Base-by-base conservation (phyloP, 768 basidiomycete species). In the Leccinum sublutescens region DNA sequence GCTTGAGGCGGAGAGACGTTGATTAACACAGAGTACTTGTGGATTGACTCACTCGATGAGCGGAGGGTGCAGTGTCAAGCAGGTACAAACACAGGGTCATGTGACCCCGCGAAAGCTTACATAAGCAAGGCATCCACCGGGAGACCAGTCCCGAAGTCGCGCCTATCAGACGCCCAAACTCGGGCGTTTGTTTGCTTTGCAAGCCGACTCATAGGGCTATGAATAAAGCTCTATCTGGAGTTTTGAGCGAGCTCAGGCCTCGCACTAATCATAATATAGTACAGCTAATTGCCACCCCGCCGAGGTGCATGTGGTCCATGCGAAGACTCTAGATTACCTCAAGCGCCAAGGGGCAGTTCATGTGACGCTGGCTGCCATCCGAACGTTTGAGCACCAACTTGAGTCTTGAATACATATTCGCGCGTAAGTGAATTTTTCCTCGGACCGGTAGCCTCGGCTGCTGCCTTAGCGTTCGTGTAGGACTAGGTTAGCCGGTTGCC, bases 1-100 rank as follows among this genome's bases (percentile, higher is more conserved):
- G 58, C 56, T 71, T 67, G 73, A 65, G 59, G 71, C 55, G 67
- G 72, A 70, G n/a, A 21, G 23, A 21, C 49, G 65, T 60, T 59
- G 67, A 61, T 23, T 40, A 47, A 47, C 58, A 19, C 50, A 19
- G 53, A 25, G 45, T 48, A 33, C 33, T 33, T 33, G 56, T 53
- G 14, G 62, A 43, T 21, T 56, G 56, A 51, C 4, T 27, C 33
- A 29, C 25, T 48, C 58, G 34, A 62, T 52, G 29, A 43, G 8
- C 19, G 8, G 50, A 63, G 60, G 63, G 8, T 50, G 38, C 15
- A 12, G 34, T 25, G 25, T 23, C 59, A 71, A 71, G 69, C n/a
- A 68, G 29, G 34, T 3, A 52, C 62, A 71, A 71, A 67, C 9
- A 64, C 7, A 9, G 7, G 1, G 19, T 21, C 33, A 19, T 11